Percentiles rank a stretch among this genome's conserved stretches.
phyloP scores from a whole-genome alignment of 192 early-diverging fungal genomes.

The Spinellus fusiger region DNA sequence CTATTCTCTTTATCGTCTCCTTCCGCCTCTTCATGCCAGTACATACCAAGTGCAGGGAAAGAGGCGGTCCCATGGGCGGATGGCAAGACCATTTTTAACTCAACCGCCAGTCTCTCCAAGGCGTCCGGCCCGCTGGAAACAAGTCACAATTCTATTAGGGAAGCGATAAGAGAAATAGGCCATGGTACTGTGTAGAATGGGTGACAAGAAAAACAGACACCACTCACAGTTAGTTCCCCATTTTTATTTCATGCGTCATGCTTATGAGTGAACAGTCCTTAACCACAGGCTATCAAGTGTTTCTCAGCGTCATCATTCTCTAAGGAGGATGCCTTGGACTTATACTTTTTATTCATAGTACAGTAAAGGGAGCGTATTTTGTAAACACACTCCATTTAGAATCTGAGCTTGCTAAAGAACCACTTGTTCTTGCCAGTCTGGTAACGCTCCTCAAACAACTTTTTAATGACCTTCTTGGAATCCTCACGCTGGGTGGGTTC shows the following conservation, averaged over 20 bases:
- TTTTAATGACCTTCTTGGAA: conserved; percentile 93
- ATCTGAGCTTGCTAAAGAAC: conserved; percentile 99
- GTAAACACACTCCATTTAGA: conserved; percentile 46
- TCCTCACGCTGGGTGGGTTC: conserved; percentile 87
- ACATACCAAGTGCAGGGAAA: conserved; percentile 22
- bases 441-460: conserved; percentile 96
- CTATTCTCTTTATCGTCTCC: no score
- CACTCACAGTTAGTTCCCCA: no score
- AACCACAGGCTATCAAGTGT: no score
- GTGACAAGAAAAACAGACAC: no score
- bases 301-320: no score
- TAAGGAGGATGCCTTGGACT: neutral
- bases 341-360: neutral
- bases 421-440: conserved; percentile 99
- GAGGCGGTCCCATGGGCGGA: conserved; percentile 7
- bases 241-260: no score
- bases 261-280: no score
- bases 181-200: no score
- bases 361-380: neutral
- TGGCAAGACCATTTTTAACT: neutral
- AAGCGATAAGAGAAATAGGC: no score
- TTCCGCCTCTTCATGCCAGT: neutral
- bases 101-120: neutral
- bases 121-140: neutral
- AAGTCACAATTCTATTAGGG: no score